Conservation (phyloP, 192 early-diverging fungal genomes). For the Linnemannia hyalina region DNA sequence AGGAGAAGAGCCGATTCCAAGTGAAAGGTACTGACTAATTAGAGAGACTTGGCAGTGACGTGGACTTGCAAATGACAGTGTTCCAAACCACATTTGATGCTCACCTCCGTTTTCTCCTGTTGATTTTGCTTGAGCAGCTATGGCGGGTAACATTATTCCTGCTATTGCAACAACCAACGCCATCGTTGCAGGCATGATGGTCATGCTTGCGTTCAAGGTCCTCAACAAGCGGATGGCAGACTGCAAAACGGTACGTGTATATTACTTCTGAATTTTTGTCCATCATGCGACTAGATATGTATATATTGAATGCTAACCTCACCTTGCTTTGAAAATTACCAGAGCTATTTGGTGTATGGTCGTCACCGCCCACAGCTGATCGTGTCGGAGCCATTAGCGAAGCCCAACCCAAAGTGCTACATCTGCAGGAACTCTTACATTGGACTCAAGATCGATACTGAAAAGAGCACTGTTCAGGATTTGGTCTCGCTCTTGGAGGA, state of each 20-base stretch:
- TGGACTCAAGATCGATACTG: constrained; percentile 69
- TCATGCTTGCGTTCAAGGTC: constrained; percentile 87
- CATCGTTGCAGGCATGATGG: constrained; percentile 94
- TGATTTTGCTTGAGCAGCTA: constrained; percentile 69
- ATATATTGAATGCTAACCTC: neutral
- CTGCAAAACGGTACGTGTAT: constrained; percentile 66
- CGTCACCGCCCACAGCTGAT: constrained; percentile 70
- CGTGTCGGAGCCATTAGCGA: constrained; percentile 70
- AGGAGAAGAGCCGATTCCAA: constrained; percentile 83
- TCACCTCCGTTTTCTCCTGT: constrained; percentile 29
- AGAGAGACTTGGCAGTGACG: neutral
- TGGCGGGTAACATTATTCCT: constrained; percentile 99
- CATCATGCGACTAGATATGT: neutral
- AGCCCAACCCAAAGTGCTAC: constrained; percentile 82
- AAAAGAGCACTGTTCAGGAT: constrained; percentile 73
- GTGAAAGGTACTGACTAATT: constrained; percentile 78
- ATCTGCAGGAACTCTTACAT: constrained; percentile 80
- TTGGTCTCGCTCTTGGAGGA: constrained; percentile 68
- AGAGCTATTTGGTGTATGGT: constrained; percentile 74
- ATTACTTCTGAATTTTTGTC: neutral
- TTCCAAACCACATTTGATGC: neutral
- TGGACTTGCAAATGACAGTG: neutral
- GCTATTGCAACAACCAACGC: constrained; percentile 99
- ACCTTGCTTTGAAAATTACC: neutral
- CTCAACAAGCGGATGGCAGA: constrained; percentile 63